These are phyloP conservation scores for Earliella scabrosa DNA, from an alignment of 1,284 basidiomycete species.

Conservation along the genomic window DNA sequence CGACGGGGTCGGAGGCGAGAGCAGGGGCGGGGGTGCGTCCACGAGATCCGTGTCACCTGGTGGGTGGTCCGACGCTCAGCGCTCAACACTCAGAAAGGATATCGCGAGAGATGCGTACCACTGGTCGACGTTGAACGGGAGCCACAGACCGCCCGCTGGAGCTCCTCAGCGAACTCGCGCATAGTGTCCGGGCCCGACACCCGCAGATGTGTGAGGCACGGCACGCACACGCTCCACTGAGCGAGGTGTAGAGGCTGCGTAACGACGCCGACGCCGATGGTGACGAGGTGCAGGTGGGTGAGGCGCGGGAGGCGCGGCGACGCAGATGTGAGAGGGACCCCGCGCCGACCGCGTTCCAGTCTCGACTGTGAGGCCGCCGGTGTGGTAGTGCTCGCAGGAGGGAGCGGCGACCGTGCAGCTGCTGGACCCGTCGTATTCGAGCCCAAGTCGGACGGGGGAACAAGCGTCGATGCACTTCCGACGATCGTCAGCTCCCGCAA, in stretches of 20 bases:
- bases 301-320: neutral
- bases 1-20: neutral
- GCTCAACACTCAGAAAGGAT: neutral
- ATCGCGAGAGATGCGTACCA: neutral
- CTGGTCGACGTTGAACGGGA: no score
- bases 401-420: neutral
- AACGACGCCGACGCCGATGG: no score
- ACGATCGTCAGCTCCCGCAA: constrained; percentile 9
- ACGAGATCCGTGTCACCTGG: neutral
- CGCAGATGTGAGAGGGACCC: no score
- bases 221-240: neutral
- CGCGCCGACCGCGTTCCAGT: no score
- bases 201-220: neutral
- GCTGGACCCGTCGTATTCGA: neutral
- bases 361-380: no score
- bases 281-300: neutral
- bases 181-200: neutral
- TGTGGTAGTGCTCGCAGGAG: no score
- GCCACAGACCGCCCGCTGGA: neutral
- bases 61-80: neutral
- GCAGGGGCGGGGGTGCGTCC: no score
- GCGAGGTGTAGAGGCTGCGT: no score
- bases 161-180: neutral
- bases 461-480: neutral
- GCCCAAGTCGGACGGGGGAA: neutral